A percentile compares a stretch with the other conserved stretches of the same genome.
Conservation (phyloP, 2,329 filamentous ascomycete genomes). For the Claviceps sp. region DNA sequence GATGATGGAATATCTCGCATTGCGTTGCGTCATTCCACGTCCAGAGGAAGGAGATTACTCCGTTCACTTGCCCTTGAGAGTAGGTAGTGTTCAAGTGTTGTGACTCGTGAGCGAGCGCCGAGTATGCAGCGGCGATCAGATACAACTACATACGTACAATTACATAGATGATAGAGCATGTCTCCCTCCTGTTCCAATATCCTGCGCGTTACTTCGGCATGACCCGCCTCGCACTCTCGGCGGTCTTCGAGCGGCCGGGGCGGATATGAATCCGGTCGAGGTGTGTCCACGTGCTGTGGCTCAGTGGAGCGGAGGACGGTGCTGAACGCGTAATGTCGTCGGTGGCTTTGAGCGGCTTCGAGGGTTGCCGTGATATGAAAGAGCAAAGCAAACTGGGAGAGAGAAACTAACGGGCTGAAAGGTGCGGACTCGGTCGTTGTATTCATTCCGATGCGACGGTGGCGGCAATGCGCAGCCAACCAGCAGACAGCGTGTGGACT, state of each 20-base stretch:
- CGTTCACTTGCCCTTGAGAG: too few relatives aligned
- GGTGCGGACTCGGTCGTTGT: conserved; percentile 2
- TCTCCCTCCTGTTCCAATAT: too few relatives aligned
- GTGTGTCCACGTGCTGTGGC: conserved; percentile 1
- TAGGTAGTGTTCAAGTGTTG: too few relatives aligned
- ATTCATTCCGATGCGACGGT: conserved; percentile 10
- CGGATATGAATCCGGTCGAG: conserved; percentile 9
- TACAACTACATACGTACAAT: too few relatives aligned
- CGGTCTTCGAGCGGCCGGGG: conserved; percentile 5
- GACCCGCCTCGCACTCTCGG: not conserved
- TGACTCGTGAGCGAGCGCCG: too few relatives aligned
- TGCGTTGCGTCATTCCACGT: too few relatives aligned
- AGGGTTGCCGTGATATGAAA: not conserved
- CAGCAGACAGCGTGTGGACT: not conserved
- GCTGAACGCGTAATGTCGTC: conserved; percentile 4
- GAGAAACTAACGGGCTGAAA: conserved; percentile 1
- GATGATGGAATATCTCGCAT: too few relatives aligned
- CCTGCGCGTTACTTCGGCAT: not conserved
- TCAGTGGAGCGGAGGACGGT: not conserved
- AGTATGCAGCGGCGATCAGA: too few relatives aligned
- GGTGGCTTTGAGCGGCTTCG: conserved; percentile 6
- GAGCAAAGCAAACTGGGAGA: not conserved
- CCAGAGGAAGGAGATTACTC: too few relatives aligned
- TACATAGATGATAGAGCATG: too few relatives aligned
- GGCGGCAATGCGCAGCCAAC: conserved; percentile 6